Base-by-base conservation (phyloP, 768 basidiomycete genomes). In the Pholiota molesta region DNA sequence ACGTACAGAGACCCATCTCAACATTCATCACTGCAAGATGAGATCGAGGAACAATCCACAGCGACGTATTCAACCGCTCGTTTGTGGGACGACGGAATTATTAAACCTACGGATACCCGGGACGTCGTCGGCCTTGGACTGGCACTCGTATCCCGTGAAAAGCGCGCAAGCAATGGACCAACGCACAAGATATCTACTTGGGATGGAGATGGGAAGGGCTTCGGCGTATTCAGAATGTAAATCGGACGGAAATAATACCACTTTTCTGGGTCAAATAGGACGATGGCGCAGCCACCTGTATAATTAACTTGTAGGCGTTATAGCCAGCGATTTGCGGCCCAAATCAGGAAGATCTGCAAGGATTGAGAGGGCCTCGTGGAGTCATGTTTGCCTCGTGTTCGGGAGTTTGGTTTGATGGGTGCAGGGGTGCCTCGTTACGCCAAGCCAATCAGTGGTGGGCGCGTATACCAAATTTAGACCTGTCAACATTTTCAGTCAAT, bases 61-160 rank as follows among this genome's bases (percentile, higher is more conserved):
- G 92, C 95, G 4, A 71, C 91, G 17, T 98, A 95, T 70, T 94
- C 94, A 2, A 92, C 91, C 0, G 95, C 95, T 11, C 86, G 94
- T n/a, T 76, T 98, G 59, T 97, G 94, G 95, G 95, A 95, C 69
- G 93, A 95, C 66, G 93, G 93, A 2, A 91, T 97, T 60, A 94
- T 98, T 74, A 85, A 83, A 66, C 95, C 96, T 5, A 85, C 85
- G 9, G 95, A 97, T 69, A 97, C 95, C 0, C 81, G 95, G 59
- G 90, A 95, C 73, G 88, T 92, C 0, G 82, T 97, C 47, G 96
- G 95, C 5, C 81, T 98, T 5, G 91, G 88, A n/a, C 83, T 98
- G 8, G 91, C 89, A 10, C 79, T 98, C n/a, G 86, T 91, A 53
- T 83, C 83, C 28, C 79, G 86, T 63, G 76, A 78, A 65, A 64